Evolutionary conservation across 2,329 filamentous ascomycete species (phyloP), one percentile per base, ranked within the genome.

Genomic region (Fragosphaeria purpurea): DNA sequence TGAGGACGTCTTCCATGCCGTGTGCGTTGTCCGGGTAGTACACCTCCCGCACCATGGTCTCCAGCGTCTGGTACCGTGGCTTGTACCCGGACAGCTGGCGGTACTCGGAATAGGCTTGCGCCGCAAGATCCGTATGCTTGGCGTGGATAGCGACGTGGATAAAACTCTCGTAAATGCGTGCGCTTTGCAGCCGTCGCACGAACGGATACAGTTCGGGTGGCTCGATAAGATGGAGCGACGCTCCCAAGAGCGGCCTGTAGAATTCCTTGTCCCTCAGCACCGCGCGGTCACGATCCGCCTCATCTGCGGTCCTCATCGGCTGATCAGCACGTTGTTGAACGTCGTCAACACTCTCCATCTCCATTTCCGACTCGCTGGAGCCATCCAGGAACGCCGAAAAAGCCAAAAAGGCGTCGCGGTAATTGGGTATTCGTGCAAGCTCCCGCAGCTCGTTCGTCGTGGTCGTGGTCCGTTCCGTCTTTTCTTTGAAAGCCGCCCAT

Each of bases 51-150:
- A 78, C 71, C 63, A 77, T 67, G 48, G 63, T 63, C 41, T 67
- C 65, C 5, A 80, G 62, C 11, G 75, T 64, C 1, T 57, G 50
- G 10, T 63, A 58, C 9, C 67, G 63, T 2, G 74, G 68, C 34
- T 58, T 59, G 32, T 63, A 66, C 7, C 59, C 60, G 1, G 70
- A 65, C 10, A 77, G 57, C 11, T 64, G 51, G 35, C 75, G 70
- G 53, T 75, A 78, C 31, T 66, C 61, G 11, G 61, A 58, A 58
- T 79, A 80, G 8, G 76, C 65, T 3, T 68, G 60, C 0, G 62
- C 58, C 1, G 74, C 63, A 33, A 69, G 59, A 32, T 61, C 58
- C 10, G 53, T 46, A 46, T 66, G 57, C 41, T 59, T 43, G 50
- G 57, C 53, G 55, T 62, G 55, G 52, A 64, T 33, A 56, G 63